Base-by-base conservation (phyloP, 1,284 basidiomycete species). In the Exobasidium cylindrosporum region DNA sequence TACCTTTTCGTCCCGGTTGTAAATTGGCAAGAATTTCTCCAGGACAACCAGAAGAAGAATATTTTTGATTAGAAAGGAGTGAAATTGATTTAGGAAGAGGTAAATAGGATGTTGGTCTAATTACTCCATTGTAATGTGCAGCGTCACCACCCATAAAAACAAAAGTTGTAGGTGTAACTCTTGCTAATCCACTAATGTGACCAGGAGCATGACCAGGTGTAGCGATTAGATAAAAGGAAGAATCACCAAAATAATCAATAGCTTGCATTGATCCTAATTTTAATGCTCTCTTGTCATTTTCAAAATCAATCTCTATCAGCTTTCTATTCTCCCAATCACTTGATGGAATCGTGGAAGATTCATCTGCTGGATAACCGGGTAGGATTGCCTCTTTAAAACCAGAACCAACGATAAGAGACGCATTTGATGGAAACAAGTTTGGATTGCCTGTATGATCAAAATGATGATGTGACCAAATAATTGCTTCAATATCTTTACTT, bases 391-490 rank as follows among this genome's bases (percentile, higher is more conserved):
- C 24, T 28, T 55, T 55, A 28, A 55, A 55, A 4, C 54, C 54
- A 21, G 54, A 28, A 10, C 54, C 54, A 1, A 55, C 54, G 30
- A 55, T 17, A n/a, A 55, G 29, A 21, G 54, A 55, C 14, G 45
- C 26, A 23, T 43, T 4, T 6, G 14, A n/a, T 23, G 54, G 54
- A 28, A 55, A 55, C 21, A 28, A 17, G 14, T 32, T 24, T 1
- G 54, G 54, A 46, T 55, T 55, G 35, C 54, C 54, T 46, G 54
- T 55, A 46, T 55, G 54, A 28, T 55, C 54, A 28, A 55, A 55
- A 35, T 55, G 54, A 55, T 55, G 54, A 32, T 55, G 54, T 21
- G 54, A 55, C 54, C 54, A 55, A 24, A 55, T 55, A 28, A 55
- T 55, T 6, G 35, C 17, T 55, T 55, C 54, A 14, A 55, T 55